Evolutionary conservation across 176 grass and related monocot genomes (phyloP).

Genomic region (Poa annua): DNA sequence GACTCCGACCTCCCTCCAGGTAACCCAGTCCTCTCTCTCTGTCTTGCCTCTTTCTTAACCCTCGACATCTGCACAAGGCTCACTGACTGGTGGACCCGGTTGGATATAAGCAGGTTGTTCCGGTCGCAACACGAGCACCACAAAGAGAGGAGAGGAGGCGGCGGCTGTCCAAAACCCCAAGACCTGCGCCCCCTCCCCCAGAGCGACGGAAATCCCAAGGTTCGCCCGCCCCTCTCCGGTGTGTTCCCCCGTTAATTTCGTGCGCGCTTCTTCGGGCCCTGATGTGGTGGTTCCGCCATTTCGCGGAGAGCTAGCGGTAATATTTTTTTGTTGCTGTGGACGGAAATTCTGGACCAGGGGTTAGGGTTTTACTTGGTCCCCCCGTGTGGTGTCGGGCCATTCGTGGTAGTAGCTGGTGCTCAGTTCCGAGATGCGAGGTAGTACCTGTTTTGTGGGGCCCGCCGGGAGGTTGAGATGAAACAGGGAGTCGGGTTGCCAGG

Average conservation of each 20-base stretch:
- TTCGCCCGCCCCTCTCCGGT: slow-evolving; percentile 12
- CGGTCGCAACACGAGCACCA: neutral
- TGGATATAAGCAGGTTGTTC: slow-evolving; percentile 1
- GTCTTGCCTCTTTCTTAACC: neutral
- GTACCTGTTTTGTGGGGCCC: neutral
- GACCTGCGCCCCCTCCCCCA: neutral
- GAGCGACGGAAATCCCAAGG: neutral
- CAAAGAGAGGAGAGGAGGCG: neutral
- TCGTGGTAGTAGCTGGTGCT: neutral
- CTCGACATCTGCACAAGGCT: neutral
- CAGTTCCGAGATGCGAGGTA: neutral
- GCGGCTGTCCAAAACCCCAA: neutral
- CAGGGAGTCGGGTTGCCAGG: neutral
- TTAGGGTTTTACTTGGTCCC: slow-evolving; percentile 20
- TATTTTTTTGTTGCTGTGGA: neutral
- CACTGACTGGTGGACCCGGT: neutral
- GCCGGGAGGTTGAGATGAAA: neutral
- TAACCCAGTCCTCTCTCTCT: neutral
- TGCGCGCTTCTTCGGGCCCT: neutral
- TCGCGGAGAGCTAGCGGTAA: neutral
- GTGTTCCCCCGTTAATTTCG: neutral
- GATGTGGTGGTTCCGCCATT: neutral
- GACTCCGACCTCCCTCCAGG: neutral
- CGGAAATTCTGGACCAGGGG: neutral
- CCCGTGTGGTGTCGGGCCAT: neutral